These are phyloP conservation scores for Marasmius oreades DNA, from an alignment of 1,284 basidiomycete species.

Conservation along the genomic window DNA sequence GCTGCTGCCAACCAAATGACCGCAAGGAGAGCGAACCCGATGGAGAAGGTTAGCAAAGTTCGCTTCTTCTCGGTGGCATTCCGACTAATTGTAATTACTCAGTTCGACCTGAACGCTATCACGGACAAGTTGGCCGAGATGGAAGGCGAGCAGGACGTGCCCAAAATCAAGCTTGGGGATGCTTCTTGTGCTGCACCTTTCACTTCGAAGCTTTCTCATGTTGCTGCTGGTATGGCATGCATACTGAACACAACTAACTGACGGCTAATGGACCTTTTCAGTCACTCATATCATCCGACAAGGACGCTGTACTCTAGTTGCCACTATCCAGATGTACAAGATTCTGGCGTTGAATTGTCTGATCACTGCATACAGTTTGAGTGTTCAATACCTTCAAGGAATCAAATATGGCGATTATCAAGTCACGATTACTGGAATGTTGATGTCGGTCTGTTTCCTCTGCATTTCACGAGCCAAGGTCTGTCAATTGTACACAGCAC, in stretches of 20 bases:
- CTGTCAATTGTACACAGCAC: constrained; percentile 18
- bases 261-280: constrained; percentile 25
- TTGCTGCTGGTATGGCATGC: constrained; percentile 74
- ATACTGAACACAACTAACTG: not conserved
- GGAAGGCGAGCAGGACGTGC: constrained; percentile 90
- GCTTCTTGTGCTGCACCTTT: constrained; percentile 96
- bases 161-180: constrained; percentile 96
- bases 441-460: constrained; percentile 96
- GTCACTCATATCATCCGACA: constrained; percentile 95
- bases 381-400: constrained; percentile 93
- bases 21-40: constrained; percentile 77
- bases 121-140: constrained; percentile 89
- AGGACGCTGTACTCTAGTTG: constrained; percentile 93
- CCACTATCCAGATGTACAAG: constrained; percentile 99
- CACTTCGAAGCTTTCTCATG: constrained; percentile 93
- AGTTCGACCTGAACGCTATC: constrained; percentile 88
- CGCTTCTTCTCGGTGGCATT: not conserved
- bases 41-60: constrained; percentile 72
- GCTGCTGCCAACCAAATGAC: constrained; percentile 61
- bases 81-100: not conserved
- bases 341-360: constrained; percentile 94
- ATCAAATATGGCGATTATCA: constrained; percentile 99
- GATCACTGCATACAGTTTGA: constrained; percentile 93
- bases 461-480: constrained; percentile 97
- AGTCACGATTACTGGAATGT: constrained; percentile 88